Evolutionary conservation across 495 filamentous ascomycete species (phyloP).

Genomic region (Staphylotrichum longicolle): DNA sequence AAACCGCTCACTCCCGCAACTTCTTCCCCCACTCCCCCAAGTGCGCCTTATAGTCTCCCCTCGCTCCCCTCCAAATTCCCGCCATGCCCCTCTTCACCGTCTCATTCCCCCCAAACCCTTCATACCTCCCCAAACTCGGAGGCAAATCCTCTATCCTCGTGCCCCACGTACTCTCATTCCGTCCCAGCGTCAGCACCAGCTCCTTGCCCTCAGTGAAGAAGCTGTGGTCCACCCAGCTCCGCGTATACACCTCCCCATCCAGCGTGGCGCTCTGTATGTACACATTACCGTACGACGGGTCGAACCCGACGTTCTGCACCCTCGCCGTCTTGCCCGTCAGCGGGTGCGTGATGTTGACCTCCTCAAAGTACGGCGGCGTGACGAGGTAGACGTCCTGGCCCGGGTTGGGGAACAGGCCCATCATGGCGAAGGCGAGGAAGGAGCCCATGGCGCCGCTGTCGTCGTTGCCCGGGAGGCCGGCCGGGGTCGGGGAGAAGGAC

Average conservation of each 20-base stretch:
- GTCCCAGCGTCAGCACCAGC: constrained; percentile 64
- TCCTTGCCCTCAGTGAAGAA: constrained; percentile 71
- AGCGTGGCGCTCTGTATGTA: constrained; percentile 73
- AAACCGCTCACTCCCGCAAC: constrained; percentile 2
- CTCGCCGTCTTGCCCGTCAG: constrained; percentile 62
- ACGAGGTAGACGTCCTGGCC: constrained; percentile 76
- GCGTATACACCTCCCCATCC: constrained; percentile 60
- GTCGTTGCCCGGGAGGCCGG: constrained; percentile 69
- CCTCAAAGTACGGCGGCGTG: constrained; percentile 63
- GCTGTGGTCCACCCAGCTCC: constrained; percentile 71
- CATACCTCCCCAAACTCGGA: constrained; percentile 49
- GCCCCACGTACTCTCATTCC: constrained; percentile 68
- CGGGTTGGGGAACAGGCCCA: constrained; percentile 71
- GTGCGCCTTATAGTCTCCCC: constrained; percentile 7
- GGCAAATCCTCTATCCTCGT: constrained; percentile 62
- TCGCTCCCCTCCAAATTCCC: neutral
- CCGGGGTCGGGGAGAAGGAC: constrained; percentile 58
- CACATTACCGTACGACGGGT: constrained; percentile 58
- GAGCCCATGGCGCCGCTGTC: constrained; percentile 72
- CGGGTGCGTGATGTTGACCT: constrained; percentile 60
- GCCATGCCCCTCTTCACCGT: constrained; percentile 15
- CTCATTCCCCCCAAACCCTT: constrained; percentile 27
- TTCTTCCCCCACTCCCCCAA: constrained; percentile 11
- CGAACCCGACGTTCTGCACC: constrained; percentile 61
- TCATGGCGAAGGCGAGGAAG: constrained; percentile 67